Evolutionary conservation across 805 yeast genomes (phyloP), one percentile per base, ranked within the genome.

Genomic region (Zygosaccharomyces rouxii): DNA sequence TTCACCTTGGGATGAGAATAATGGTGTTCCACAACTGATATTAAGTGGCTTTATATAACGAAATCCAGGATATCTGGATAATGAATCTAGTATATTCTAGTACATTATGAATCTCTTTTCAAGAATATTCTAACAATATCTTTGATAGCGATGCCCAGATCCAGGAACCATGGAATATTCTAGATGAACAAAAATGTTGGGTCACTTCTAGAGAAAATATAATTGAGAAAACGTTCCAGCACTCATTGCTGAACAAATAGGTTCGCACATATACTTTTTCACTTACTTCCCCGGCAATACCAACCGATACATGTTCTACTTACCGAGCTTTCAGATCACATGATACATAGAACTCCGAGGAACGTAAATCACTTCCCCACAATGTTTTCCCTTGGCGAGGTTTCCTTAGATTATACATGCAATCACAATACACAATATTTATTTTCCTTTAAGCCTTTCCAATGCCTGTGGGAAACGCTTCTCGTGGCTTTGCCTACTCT

Each of bases 401-500:
- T 25, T 25, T 7, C 28, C 10, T 5, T 11, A 3, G 3, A 25
- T 9, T 25, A 2, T 25, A 25, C 10, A 25, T 22, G 23, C 6
- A 4, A 22, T 22, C 23, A 22, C 23, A 10, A 5, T 25, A 25
- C 10, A 25, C 28, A 25, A 7, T 25, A 33, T 3, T 7, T 33
- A 33, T 18, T 18, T 33, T 7, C 44, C 44, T 16, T 41, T 41
- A 14, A 41, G 44, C 7, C 25, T 30, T 16, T 29, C 26, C 14
- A 41, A 23, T 2, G 38, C 38, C 13, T 42, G 23, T 11, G 39
- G 30, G 10, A 48, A 35, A 21, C 51, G 48, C 10, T 43, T 50
- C 44, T 66, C 69, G 54, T 64, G 63, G 14, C 61, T 64, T 42
- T 66, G 66, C 39, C 55, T 57, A 1, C 63, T 38, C 35, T 55